Conservation (phyloP, 352 stramenopile genomes). For the Thraustochytrium sp. region DNA sequence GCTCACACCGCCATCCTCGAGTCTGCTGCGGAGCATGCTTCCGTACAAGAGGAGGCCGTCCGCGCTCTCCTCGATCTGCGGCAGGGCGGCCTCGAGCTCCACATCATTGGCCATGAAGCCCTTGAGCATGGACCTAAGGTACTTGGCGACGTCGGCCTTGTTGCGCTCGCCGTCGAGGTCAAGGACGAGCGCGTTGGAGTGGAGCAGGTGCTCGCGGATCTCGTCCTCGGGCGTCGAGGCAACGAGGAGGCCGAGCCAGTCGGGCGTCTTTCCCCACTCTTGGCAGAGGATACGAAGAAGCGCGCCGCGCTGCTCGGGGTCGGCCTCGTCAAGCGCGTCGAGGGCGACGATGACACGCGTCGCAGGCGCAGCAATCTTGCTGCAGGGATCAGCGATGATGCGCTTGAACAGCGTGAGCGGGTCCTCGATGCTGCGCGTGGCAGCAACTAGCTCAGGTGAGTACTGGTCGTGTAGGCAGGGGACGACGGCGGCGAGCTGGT, state of each 20-base stretch:
- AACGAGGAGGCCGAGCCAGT: neutral
- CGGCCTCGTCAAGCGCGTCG: constrained; percentile 5
- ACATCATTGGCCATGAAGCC: neutral
- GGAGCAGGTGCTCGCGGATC: neutral
- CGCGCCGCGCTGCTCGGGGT: neutral
- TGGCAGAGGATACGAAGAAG: neutral
- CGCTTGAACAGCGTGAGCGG: neutral
- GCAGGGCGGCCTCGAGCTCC: neutral
- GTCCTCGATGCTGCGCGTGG: no score
- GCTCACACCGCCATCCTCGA: neutral
- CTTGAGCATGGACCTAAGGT: neutral
- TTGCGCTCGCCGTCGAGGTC: neutral
- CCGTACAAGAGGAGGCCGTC: neutral
- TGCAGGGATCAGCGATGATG: neutral
- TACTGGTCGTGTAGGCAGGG: neutral
- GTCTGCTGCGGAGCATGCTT: neutral
- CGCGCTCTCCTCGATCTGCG: neutral
- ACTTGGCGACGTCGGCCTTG: neutral
- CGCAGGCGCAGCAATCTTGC: neutral
- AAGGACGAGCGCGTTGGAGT: neutral
- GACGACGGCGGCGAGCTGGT: neutral
- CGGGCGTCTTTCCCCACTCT: neutral
- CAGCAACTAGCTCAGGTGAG: no score
- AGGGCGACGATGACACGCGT: neutral
- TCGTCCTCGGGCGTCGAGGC: neutral